These are phyloP conservation scores for Aquilaria yunnanensis DNA, from an alignment of 345 rosid genomes.

Conservation along the genomic window DNA sequence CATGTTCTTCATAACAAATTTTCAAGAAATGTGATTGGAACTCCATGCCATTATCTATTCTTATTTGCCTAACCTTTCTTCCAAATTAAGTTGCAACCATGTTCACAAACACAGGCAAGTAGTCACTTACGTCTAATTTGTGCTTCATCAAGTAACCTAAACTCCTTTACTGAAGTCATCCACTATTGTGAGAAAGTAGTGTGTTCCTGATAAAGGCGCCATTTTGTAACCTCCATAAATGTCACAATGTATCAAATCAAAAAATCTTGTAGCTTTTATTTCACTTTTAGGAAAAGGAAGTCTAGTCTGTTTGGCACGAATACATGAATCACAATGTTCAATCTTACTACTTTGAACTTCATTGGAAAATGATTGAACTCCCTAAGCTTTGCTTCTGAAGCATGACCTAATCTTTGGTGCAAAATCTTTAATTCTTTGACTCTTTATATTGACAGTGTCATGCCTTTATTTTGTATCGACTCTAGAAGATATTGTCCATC, in stretches of 20 bases:
- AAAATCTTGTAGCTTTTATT: too few relatives aligned
- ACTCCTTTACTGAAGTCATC: slow-evolving; percentile 1
- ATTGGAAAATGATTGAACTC: background rate
- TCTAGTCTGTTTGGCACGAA: too few relatives aligned
- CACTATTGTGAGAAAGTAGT: background rate
- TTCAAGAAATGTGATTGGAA: background rate
- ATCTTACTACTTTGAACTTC: too few relatives aligned
- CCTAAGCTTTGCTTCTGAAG: background rate
- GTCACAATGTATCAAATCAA: too few relatives aligned
- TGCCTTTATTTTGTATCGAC: too few relatives aligned
- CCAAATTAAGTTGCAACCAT: slow-evolving; percentile 3
- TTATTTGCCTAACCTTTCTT: background rate
- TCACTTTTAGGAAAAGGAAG: too few relatives aligned
- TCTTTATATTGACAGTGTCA: too few relatives aligned
- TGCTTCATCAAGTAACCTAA: slow-evolving; percentile 4
- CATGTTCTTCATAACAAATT: background rate
- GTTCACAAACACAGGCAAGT: background rate
- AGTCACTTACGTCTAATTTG: background rate
- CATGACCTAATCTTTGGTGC: background rate
- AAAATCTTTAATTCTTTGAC: background rate
- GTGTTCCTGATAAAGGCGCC: too few relatives aligned
- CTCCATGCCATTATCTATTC: background rate
- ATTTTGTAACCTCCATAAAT: too few relatives aligned
- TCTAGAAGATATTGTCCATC: too few relatives aligned
- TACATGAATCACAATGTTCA: background rate